Base-by-base conservation (phyloP, 768 basidiomycete species). In the Leccinum broughii region DNA sequence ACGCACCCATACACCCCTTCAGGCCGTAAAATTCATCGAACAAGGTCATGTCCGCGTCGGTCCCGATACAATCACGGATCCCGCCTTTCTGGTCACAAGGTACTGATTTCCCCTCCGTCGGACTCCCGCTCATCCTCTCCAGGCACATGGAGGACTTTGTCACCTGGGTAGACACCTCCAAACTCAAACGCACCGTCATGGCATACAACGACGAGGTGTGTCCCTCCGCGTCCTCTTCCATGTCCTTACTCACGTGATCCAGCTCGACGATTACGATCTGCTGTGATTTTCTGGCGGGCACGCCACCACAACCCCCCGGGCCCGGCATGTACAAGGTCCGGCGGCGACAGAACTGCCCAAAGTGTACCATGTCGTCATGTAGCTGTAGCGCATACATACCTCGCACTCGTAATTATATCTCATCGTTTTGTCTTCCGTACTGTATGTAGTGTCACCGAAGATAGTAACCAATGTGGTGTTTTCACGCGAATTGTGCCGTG, bases 61-160 rank as follows among this genome's bases (percentile, higher is more conserved):
- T 22, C 94, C 96, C 34, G 92, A 97, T 70, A 93, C 93, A 1
- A 87, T 98, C 66, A 95, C 92, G 0, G 97, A 99, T 73, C 97
- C 97, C 3, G 97, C 95, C 1, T 97, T 88, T 78, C 82, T 99
- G 55, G 94, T 99, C 60, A 96, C 93, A 44, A 81, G 92, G 92
- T 87, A 66, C 32, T 81, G 52, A 26, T 28, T 15, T 49, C 32
- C 41, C 46, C 37, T 50, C 61, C 41, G 34, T 14, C 49, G 54
- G 10, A 4, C 34, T 22, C 26, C 26, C 55, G 62, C 61, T 61
- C 52, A 64, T 24, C 39, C 44, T 51, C 35, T 28, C 24, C 59
- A 92, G 96, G 68, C 91, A 94, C 65, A 95, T 97, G 95, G 95
- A 98, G 71, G 97, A 99, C 81, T 99, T 95, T 76, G 93, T 98